phyloP scores from a whole-genome alignment of 768 basidiomycete species.

The Leccinum subtestaceum region DNA sequence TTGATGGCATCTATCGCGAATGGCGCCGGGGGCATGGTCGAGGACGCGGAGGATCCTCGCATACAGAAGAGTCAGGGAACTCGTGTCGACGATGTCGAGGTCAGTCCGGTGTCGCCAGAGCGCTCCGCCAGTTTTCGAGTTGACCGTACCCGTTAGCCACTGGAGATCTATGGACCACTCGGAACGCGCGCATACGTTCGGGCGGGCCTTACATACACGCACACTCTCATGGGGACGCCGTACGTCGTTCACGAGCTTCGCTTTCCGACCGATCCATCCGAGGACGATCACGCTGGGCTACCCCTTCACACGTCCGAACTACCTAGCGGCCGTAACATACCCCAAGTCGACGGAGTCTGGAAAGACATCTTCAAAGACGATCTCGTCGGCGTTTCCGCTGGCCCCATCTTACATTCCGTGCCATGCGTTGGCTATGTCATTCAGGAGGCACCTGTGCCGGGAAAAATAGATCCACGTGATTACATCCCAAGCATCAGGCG shows the following conservation, averaged over 20 bases:
- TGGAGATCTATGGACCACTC: constrained; percentile 85
- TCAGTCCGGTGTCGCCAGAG: constrained; percentile 7
- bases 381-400: constrained; percentile 65
- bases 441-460: constrained; percentile 65
- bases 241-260: constrained; percentile 86
- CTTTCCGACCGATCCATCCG: constrained; percentile 53
- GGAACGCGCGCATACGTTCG: constrained; percentile 83
- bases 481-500: constrained; percentile 70
- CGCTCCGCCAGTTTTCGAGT: background rate
- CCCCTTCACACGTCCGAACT: constrained; percentile 54
- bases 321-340: constrained; percentile 60
- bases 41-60: constrained; percentile 61
- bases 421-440: constrained; percentile 81
- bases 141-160: constrained; percentile 39
- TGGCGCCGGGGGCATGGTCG: constrained; percentile 66
- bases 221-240: constrained; percentile 60
- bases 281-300: constrained; percentile 50
- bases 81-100: constrained; percentile 9
- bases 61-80: constrained; percentile 13
- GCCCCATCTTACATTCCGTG: constrained; percentile 76
- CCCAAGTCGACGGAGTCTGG: constrained; percentile 62
- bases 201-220: constrained; percentile 60
- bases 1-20: constrained; percentile 68
- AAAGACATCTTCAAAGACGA: constrained; percentile 55
- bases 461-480: constrained; percentile 67